These are phyloP conservation scores for Colletotrichum liriopes DNA, from an alignment of 2,329 filamentous ascomycete species.

Conservation along the genomic window DNA sequence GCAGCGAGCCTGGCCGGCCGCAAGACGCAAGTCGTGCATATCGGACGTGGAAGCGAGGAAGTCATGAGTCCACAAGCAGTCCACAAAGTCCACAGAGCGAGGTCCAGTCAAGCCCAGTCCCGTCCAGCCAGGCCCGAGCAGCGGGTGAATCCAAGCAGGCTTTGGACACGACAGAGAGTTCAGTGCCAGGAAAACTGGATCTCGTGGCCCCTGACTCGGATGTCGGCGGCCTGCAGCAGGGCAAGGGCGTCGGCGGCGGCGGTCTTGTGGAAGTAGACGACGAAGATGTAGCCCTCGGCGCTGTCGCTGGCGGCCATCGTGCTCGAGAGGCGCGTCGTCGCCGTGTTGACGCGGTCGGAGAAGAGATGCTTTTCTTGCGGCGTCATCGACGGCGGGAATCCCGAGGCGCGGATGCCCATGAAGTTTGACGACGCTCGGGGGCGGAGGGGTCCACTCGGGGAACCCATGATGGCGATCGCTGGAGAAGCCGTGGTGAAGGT, in stretches of 20 bases:
- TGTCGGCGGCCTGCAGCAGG: slow-evolving; percentile 36
- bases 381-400: slow-evolving; percentile 37
- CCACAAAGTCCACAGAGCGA: neutral
- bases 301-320: slow-evolving; percentile 36
- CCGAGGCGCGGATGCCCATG: slow-evolving; percentile 36
- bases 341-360: slow-evolving; percentile 34
- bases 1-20: neutral
- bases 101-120: slow-evolving; percentile 9
- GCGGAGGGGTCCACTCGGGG: slow-evolving; percentile 40
- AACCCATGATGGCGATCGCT: slow-evolving; percentile 41
- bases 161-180: slow-evolving; percentile 5
- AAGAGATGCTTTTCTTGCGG: slow-evolving; percentile 40
- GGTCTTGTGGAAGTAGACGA: slow-evolving; percentile 42
- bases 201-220: slow-evolving; percentile 38
- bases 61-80: slow-evolving; percentile 2
- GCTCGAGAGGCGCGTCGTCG: slow-evolving; percentile 38
- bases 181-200: slow-evolving; percentile 41
- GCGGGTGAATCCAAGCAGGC: neutral
- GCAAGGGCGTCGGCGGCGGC: slow-evolving; percentile 37
- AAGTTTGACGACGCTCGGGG: slow-evolving; percentile 41
- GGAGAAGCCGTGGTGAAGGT: slow-evolving; percentile 41
- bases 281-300: slow-evolving; percentile 27
- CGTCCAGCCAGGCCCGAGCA: neutral
- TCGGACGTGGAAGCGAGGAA: neutral
- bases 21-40: slow-evolving; percentile 1